Conservation (phyloP, 2,329 filamentous ascomycete genomes). For the Calonectria ilicicola region DNA sequence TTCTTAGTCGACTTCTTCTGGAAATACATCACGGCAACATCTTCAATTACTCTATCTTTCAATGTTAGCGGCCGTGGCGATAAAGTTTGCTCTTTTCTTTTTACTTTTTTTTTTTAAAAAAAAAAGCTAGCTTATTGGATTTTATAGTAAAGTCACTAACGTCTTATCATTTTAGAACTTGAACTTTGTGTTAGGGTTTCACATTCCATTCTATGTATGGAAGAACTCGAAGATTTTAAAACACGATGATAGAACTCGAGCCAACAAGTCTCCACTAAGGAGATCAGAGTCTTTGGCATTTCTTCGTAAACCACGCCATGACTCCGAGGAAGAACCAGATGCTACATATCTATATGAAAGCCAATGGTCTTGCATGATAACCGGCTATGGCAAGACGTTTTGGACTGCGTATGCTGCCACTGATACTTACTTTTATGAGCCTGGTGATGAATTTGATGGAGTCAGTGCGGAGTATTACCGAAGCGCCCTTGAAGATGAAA, state of each 20-base stretch:
- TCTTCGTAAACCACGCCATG: not conserved
- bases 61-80: not conserved
- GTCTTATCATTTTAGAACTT: not conserved
- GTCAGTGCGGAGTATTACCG: not conserved
- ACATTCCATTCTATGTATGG: not conserved
- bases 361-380: conserved; percentile 9
- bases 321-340: not conserved
- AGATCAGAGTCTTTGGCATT: not conserved
- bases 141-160: not conserved
- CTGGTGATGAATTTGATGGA: not conserved
- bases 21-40: not conserved
- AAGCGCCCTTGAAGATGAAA: not conserved
- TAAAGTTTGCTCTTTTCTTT: too few relatives aligned
- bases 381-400: not conserved
- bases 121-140: too few relatives aligned
- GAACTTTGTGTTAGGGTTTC: not conserved
- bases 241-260: not conserved
- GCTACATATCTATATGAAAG: not conserved
- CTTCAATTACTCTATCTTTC: not conserved
- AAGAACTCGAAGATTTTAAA: not conserved
- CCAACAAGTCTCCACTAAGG: not conserved
- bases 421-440: conserved; percentile 16
- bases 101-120: too few relatives aligned
- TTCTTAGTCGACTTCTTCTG: not conserved
- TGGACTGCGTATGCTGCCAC: conserved; percentile 2